These are phyloP conservation scores for Blastocladiella emersonii DNA, from an alignment of 371 early-diverging fungal species.

Conservation along the genomic window DNA sequence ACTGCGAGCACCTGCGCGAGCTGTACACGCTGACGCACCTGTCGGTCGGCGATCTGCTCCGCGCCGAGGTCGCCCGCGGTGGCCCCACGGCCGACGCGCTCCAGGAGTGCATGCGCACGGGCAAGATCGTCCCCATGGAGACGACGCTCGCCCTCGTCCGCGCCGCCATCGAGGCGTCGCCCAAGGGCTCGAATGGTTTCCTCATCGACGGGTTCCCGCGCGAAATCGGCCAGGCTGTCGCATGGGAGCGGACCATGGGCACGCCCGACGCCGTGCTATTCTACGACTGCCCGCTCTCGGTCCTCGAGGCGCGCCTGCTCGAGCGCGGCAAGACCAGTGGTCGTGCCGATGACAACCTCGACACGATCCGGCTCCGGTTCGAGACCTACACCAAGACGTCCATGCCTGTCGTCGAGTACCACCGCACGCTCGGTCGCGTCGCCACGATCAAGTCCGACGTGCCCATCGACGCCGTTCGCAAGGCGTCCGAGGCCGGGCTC, in stretches of 20 bases:
- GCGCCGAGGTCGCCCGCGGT: conserved; percentile 26
- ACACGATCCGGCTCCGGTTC: conserved; percentile 39
- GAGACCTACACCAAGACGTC: conserved; percentile 31
- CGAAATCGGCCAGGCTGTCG: conserved; percentile 14
- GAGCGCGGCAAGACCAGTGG: conserved; percentile 43
- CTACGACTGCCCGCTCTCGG: conserved; percentile 31
- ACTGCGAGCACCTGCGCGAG: conserved; percentile 30
- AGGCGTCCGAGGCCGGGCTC: too few relatives aligned
- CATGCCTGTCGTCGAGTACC: conserved; percentile 39
- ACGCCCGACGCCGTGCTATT: conserved; percentile 27
- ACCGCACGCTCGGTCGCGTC: conserved; percentile 14
- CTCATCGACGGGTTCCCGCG: conserved; percentile 20
- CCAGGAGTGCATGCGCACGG: conserved; percentile 29
- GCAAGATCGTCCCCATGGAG: conserved; percentile 27
- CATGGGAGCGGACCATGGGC: conserved; percentile 18
- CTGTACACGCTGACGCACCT: conserved; percentile 31
- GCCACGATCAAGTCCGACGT: not conserved
- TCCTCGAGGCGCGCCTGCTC: conserved; percentile 30
- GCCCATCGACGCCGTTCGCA: not conserved
- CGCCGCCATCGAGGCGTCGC: not conserved
- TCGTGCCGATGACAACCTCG: conserved; percentile 42
- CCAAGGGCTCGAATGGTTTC: not conserved
- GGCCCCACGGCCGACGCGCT: conserved; percentile 24
- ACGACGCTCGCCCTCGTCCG: not conserved
- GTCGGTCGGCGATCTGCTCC: conserved; percentile 42